A percentile compares a stretch with the other conserved stretches of the same genome.
Evolutionary conservation across 768 basidiomycete genomes (phyloP).

Genomic region (Floccularia luteovirens): DNA sequence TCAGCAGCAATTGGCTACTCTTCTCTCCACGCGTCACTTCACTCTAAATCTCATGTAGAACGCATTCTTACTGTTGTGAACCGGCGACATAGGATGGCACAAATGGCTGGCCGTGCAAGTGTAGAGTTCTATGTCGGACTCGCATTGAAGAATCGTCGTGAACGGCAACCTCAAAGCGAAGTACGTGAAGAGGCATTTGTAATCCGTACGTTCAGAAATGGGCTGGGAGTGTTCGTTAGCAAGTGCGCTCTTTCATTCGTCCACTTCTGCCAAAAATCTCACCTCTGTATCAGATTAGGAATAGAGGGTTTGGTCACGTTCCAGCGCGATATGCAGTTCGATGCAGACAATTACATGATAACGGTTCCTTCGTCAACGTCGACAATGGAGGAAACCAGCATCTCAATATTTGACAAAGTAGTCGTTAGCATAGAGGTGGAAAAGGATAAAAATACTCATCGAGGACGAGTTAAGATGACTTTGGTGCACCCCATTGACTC

Average conservation of each 20-base stretch:
- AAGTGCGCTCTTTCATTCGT: slow-evolving; percentile 47
- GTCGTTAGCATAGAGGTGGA: slow-evolving; percentile 86
- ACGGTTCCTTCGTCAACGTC: slow-evolving; percentile 41
- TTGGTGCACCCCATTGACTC: slow-evolving; percentile 63
- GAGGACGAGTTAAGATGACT: slow-evolving; percentile 84
- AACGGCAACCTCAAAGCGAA: slow-evolving; percentile 27
- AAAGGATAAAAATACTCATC: slow-evolving; percentile 90
- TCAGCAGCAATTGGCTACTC: slow-evolving; percentile 81
- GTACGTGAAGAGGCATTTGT: slow-evolving; percentile 86
- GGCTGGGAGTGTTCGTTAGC: slow-evolving; percentile 92
- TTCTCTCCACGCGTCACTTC: slow-evolving; percentile 79
- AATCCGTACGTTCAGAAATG: slow-evolving; percentile 91
- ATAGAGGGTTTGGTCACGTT: slow-evolving; percentile 94
- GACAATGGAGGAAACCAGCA: slow-evolving; percentile 36
- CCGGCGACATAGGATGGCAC: slow-evolving; percentile 89
- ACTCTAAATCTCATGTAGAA: slow-evolving; percentile 86
- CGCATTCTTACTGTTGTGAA: slow-evolving; percentile 83
- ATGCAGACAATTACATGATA: slow-evolving; percentile 86
- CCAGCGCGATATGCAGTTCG: slow-evolving; percentile 83
- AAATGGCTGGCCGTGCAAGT: slow-evolving; percentile 95
- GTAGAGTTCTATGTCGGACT: slow-evolving; percentile 97
- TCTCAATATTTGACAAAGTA: slow-evolving; percentile 93
- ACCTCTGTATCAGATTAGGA: slow-evolving; percentile 54
- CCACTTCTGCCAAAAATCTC: neutral
- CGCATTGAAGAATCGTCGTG: slow-evolving; percentile 68